Base-by-base conservation (phyloP, 495 filamentous ascomycete species). In the Penicillium lividum region DNA sequence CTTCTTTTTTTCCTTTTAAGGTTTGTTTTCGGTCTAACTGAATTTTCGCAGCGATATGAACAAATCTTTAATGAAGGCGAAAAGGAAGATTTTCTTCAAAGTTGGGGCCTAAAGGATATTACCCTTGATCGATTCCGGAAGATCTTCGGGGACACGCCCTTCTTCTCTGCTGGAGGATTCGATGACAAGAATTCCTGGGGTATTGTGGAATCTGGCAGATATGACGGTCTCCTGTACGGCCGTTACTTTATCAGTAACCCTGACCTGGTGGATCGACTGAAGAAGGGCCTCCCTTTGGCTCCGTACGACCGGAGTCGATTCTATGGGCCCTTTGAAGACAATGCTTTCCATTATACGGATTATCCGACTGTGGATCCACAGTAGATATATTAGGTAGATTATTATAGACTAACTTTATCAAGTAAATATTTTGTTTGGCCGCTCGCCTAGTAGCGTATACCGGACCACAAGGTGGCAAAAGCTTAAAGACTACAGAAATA, bases 231-330 rank as follows among this genome's bases (percentile, higher is more conserved):
- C 0, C 65, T 82, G 36, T 90, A 86, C 69, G 87, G 87, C 27
- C 66, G 84, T n/a, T 77, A 76, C 45, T 92, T 85, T 65, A 83
- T 90, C 58, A 76, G 84, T 52, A 91, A 82, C 46, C 88, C 89
- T 0, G 88, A 91, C 66, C 63, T 92, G 55, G 74, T 80, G 4
- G 86, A 83, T 56, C 72, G 84, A 53, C 56, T 91, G 9, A 66
- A 75, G 63, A 68, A 85, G 36, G 82, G 78, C 89, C 18, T 55
- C 11, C 53, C 53, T 16, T 11, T 55, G 27, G 28, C 22, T 15
- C n/a, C 40, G 9, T 55, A 55, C 38, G 42, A 55, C 31, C 53
- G 53, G 1, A 30, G 15, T 18, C 40, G 40, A 2, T 55, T 55
- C 53, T 55, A 55, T 25, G 57, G 72, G n/a, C 70, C 70, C 0